Evolutionary conservation across 495 filamentous ascomycete species (phyloP).

Genomic region (Xylaria telfairii): DNA sequence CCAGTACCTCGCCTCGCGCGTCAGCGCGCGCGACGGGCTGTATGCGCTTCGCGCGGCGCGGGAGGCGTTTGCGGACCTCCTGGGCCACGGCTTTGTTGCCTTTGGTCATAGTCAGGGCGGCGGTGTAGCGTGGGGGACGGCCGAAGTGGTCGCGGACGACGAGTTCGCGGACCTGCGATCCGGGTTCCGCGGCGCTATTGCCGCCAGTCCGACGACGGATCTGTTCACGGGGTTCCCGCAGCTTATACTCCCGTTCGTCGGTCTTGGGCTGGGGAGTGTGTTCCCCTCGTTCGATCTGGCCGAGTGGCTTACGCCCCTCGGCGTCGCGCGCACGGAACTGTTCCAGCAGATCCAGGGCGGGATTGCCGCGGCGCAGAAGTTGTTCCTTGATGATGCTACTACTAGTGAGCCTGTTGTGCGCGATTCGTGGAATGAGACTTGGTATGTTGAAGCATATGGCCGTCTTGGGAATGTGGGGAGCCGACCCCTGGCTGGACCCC

Average conservation of each 20-base stretch:
- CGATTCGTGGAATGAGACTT: conserved; percentile 26
- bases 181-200: conserved; percentile 53
- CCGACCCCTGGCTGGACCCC: conserved; percentile 47
- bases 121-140: conserved; percentile 51
- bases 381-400: conserved; percentile 35
- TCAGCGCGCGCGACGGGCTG: conserved; percentile 51
- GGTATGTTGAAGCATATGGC: conserved; percentile 35
- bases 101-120: conserved; percentile 60
- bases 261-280: conserved; percentile 24
- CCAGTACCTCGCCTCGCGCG: conserved; percentile 45
- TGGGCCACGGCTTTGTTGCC: conserved; percentile 47
- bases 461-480: conserved; percentile 37
- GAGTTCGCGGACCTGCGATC: conserved; percentile 28
- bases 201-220: conserved; percentile 44
- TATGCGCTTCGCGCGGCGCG: conserved; percentile 54
- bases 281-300: conserved; percentile 30
- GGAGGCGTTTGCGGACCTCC: conserved; percentile 43
- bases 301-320: conserved; percentile 39
- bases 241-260: conserved; percentile 27
- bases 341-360: conserved; percentile 43
- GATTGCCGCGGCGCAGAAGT: conserved; percentile 27
- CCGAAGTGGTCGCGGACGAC: conserved; percentile 43
- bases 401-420: conserved; percentile 25
- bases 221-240: conserved; percentile 32
- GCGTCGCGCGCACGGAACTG: conserved; percentile 39